Conservation (phyloP, 1,139 yeast species). For the Saccharomyces hybrid region DNA sequence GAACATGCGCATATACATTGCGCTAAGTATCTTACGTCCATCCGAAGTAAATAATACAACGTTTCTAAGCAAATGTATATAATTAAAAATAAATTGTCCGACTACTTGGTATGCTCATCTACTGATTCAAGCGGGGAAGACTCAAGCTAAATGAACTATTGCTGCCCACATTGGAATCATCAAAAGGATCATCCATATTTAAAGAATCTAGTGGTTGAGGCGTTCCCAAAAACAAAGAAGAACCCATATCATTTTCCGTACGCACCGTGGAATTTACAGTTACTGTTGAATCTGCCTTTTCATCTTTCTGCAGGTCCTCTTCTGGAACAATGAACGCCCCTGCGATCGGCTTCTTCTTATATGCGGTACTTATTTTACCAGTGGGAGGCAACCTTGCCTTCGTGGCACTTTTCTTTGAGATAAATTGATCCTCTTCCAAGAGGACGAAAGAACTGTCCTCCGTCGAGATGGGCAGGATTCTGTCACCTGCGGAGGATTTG, state of each 20-base stretch:
- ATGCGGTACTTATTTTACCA: constrained; percentile 63
- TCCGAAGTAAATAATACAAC: background rate
- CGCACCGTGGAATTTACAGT: background rate
- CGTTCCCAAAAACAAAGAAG: background rate
- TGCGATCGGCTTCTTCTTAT: constrained; percentile 56
- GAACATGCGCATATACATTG: too few relatives aligned
- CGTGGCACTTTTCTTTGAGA: constrained; percentile 62
- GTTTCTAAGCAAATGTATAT: background rate
- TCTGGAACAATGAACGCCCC: constrained; percentile 45
- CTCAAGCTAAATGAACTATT: background rate
- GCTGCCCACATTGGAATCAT: background rate
- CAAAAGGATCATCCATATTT: background rate
- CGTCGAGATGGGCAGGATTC: constrained; percentile 38
- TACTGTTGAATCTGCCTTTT: constrained; percentile 1
- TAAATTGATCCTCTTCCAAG: constrained; percentile 75
- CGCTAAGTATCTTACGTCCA: background rate
- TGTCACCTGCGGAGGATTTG: constrained; percentile 36
- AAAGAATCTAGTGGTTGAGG: background rate
- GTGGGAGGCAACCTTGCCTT: constrained; percentile 89
- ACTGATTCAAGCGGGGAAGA: background rate
- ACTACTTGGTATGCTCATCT: background rate
- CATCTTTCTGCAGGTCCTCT: constrained; percentile 10
- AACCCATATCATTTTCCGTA: background rate
- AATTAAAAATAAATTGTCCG: background rate
- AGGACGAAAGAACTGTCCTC: constrained; percentile 33